Percentiles rank a stretch among this genome's conserved stretches.
Evolutionary conservation across 257 asterid species (phyloP).

Genomic region (Gentiana dahurica): DNA sequence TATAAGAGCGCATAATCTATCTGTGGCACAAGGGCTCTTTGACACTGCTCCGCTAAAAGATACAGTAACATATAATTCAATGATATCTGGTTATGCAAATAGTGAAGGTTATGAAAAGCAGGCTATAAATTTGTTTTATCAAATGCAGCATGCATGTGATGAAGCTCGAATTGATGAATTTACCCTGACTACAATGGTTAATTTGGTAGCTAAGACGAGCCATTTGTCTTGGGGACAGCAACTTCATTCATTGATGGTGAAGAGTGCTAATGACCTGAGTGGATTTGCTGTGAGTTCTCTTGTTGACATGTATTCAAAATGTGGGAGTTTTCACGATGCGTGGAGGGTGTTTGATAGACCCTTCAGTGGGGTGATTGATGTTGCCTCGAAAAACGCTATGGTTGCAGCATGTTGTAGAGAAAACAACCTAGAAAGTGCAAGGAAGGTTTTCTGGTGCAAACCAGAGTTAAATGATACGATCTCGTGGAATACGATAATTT

Average conservation of each 20-base stretch:
- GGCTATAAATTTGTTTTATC: slow-evolving; percentile 40
- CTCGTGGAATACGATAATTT: slow-evolving; percentile 84
- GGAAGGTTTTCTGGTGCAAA: slow-evolving; percentile 30
- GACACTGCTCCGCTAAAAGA: slow-evolving; percentile 52
- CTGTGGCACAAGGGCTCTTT: slow-evolving; percentile 41
- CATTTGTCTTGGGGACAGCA: slow-evolving; percentile 44
- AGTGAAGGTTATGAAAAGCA: slow-evolving; percentile 31
- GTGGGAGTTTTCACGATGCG: slow-evolving; percentile 49
- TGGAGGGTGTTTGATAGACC: slow-evolving; percentile 32
- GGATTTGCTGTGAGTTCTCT: slow-evolving; percentile 64
- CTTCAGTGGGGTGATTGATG: slow-evolving; percentile 26
- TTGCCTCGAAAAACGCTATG: slow-evolving; percentile 64
- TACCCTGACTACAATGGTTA: slow-evolving; percentile 67
- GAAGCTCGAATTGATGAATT: slow-evolving; percentile 50
- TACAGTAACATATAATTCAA: slow-evolving; percentile 53
- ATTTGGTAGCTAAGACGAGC: slow-evolving; percentile 46
- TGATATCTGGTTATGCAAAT: slow-evolving; percentile 63
- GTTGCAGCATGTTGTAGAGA: slow-evolving; percentile 81
- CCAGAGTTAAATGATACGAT: slow-evolving; percentile 51
- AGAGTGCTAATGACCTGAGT: slow-evolving; percentile 57
- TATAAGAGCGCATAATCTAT: slow-evolving; percentile 38
- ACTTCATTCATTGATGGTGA: slow-evolving; percentile 68
- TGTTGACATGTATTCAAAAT: slow-evolving; percentile 84
- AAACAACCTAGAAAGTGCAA: slow-evolving; percentile 60
- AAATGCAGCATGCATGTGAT: slow-evolving; percentile 38